phyloP scores from a whole-genome alignment of 2,329 filamentous ascomycete species.

The Nemania diffusa region DNA sequence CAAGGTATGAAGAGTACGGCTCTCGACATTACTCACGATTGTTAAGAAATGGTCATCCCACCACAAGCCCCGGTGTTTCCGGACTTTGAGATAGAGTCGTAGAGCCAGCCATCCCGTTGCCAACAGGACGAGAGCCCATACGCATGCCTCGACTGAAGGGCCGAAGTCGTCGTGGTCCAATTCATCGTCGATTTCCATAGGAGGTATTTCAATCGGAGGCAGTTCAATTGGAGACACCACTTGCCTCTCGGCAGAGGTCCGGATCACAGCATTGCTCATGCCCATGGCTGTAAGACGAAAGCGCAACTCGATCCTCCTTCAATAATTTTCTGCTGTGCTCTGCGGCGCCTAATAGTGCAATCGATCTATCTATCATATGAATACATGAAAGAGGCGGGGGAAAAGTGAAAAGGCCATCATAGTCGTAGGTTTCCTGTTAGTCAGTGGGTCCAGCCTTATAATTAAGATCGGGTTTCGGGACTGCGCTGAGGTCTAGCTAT shows the following conservation, averaged over 20 bases:
- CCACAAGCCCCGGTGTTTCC: conserved; percentile 44
- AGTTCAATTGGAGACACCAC: conserved; percentile 22
- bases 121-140: conserved; percentile 33
- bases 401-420: conserved; percentile 8
- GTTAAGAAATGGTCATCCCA: conserved; percentile 49
- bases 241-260: not conserved
- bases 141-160: conserved; percentile 29
- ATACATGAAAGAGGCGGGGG: not conserved
- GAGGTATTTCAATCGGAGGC: not conserved
- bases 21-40: conserved; percentile 16
- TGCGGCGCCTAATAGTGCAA: not conserved
- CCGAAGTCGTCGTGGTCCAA: conserved; percentile 24
- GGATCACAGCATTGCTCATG: not conserved
- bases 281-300: conserved; percentile 13
- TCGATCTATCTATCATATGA: not conserved
- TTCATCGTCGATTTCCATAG: conserved; percentile 14
- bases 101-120: conserved; percentile 32
- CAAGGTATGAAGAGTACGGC: not conserved
- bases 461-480: conserved; percentile 10
- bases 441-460: conserved; percentile 24
- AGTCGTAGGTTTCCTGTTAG: not conserved
- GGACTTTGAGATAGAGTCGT: conserved; percentile 43
- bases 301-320: not conserved
- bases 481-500: not conserved
- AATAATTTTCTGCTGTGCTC: conserved; percentile 4